These are phyloP conservation scores for Garcia nutans DNA, from an alignment of 345 rosid species.

Conservation along the genomic window DNA sequence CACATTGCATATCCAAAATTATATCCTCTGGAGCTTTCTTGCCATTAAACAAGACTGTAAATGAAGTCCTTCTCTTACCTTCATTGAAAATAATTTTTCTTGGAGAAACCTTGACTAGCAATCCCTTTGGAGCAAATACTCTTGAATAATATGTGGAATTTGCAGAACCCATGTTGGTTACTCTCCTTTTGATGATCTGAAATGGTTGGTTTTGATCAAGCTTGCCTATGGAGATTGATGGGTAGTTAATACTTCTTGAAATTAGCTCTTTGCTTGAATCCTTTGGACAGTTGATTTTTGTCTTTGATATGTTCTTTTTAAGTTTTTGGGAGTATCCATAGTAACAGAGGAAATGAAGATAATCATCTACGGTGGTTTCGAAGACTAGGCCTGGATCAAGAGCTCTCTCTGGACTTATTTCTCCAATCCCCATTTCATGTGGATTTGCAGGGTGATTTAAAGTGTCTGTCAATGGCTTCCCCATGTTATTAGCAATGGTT, in stretches of 20 bases:
- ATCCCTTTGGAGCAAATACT: background rate
- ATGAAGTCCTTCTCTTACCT: background rate
- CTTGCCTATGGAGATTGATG: slow-evolving; percentile 1
- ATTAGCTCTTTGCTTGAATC: background rate
- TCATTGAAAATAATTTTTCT: background rate
- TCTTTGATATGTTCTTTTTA: background rate
- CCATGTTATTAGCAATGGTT: background rate
- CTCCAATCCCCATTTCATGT: background rate
- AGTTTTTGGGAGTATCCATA: background rate
- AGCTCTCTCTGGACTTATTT: background rate
- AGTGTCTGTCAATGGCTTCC: background rate
- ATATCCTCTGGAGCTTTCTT: background rate
- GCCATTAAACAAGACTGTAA: background rate
- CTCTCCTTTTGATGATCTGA: background rate
- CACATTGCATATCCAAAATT: background rate
- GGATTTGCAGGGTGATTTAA: background rate
- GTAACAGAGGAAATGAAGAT: background rate
- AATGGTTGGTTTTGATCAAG: background rate
- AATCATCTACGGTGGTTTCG: background rate
- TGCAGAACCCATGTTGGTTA: background rate
- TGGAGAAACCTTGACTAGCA: background rate
- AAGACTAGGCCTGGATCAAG: background rate
- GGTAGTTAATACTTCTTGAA: background rate
- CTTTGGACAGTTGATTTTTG: background rate
- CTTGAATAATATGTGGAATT: background rate